Conservation (phyloP, 2,329 filamentous ascomycete species). For the Akanthomyces lecanii region DNA sequence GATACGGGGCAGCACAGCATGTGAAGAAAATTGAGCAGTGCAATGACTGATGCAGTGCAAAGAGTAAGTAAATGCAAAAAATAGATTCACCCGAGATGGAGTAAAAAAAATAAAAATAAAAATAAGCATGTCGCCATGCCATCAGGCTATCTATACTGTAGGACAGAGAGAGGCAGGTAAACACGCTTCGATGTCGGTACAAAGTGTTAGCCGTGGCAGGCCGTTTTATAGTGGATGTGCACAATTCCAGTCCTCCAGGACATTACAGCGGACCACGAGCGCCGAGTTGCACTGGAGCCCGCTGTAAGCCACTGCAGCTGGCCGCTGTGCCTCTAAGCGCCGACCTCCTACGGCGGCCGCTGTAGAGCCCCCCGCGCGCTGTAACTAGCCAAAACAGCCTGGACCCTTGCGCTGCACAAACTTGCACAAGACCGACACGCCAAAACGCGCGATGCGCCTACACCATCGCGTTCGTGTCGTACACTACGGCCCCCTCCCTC, state of each 20-base stretch:
- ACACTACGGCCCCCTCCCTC: slow-evolving; percentile 12
- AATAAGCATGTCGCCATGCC: background rate
- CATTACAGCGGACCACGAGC: background rate
- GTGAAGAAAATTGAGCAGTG: background rate
- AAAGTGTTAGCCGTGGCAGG: no score
- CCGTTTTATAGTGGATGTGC: background rate
- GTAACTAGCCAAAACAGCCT: background rate
- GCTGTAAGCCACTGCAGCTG: background rate
- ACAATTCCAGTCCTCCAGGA: slow-evolving; percentile 1
- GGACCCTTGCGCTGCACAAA: background rate
- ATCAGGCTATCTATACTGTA: background rate
- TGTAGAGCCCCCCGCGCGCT: background rate
- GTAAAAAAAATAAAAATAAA: background rate
- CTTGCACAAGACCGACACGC: slow-evolving; percentile 11
- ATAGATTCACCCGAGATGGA: background rate
- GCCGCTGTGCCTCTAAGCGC: slow-evolving; percentile 1
- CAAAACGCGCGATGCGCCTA: slow-evolving; percentile 16
- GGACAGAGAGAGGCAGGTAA: background rate
- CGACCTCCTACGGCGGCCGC: background rate
- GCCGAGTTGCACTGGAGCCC: background rate
- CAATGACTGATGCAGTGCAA: background rate
- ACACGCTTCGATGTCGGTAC: background rate
- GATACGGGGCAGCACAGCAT: slow-evolving; percentile 1
- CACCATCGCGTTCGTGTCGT: slow-evolving; percentile 16
- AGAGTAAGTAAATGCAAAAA: background rate